Evolutionary conservation across 139 green algal species (phyloP), one percentile per base, ranked within the genome.

Genomic region (Chlamydomonas urium): DNA sequence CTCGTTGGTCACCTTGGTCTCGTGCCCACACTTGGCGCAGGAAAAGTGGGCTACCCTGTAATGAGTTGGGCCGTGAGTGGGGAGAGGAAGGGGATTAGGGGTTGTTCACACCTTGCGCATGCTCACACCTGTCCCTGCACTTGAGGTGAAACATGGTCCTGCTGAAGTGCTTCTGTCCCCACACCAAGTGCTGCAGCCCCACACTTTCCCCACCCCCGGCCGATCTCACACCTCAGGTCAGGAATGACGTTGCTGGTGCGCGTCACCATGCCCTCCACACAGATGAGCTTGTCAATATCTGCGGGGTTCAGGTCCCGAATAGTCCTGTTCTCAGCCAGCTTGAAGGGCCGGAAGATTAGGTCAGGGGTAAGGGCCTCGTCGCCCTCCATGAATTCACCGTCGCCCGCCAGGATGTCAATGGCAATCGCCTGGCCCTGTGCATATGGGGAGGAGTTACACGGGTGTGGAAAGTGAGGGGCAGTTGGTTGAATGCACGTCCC

Each of bases 221-320:
- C n/a, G n/a, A n/a, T n/a, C 14, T 8, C 34, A 24, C 4, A 89
- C 86, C 84, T 91, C 38, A 98, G 81, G 71, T 99, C 93, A 1
- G 95, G 95, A 75, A 98, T 97, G 83, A 98, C 83, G 65, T 81
- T 77, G 38, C 79, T 91, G 36, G 82, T 86, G 66, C 95, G 86
- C 1, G 96, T 99, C 38, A 99, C 87, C 95, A 99, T 98, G 77
- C 95, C 95, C 48, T 83, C 79, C 29, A 99, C 89, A 35, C 86
- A 83, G 42, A 99, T 87, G 56, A 99, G 84, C 29, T 78, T 89
- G 83, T 95, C 89, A 61, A 98, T 93, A 76, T 98, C 90, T 1
- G 83, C 75, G n/a, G 95, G 95, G 78, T 99, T 90, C 37, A 99
- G 85, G 67, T 97, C 94, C 4, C 95, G 86, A 81, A 99, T 97